These are phyloP conservation scores for Beauveria caledonica DNA, from an alignment of 2,329 filamentous ascomycete genomes.

Conservation along the genomic window DNA sequence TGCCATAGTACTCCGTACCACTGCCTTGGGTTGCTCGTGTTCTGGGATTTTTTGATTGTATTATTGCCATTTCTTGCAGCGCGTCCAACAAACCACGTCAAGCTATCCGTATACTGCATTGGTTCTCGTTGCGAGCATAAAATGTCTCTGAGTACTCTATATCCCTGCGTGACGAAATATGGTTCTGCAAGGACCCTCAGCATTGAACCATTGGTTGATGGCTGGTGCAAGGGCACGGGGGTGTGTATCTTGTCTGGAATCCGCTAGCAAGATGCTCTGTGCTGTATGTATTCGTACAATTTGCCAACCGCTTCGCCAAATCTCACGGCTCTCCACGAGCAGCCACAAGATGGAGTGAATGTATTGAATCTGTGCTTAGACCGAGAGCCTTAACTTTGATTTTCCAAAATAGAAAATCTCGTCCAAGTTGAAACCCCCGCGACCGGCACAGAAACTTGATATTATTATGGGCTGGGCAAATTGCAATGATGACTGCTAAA, in stretches of 20 bases:
- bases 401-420: not conserved
- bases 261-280: no score
- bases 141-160: not conserved
- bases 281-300: no score
- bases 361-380: not conserved
- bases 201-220: not conserved
- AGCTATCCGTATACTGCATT: not conserved
- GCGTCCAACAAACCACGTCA: not conserved
- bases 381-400: not conserved
- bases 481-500: not conserved
- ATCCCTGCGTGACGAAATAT: not conserved
- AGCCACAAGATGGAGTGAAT: not conserved
- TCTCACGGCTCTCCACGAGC: not conserved
- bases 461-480: not conserved
- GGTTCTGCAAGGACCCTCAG: not conserved
- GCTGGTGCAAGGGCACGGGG: not conserved
- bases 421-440: not conserved
- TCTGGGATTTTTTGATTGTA: not conserved
- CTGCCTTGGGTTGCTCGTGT: not conserved
- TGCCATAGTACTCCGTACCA: no score
- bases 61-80: not conserved
- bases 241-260: not conserved
- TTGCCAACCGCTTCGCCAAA: not conserved
- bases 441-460: not conserved
- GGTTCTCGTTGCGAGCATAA: not conserved